phyloP scores from a whole-genome alignment of 23 red algal genomes.

The Gracilaria caudata region DNA sequence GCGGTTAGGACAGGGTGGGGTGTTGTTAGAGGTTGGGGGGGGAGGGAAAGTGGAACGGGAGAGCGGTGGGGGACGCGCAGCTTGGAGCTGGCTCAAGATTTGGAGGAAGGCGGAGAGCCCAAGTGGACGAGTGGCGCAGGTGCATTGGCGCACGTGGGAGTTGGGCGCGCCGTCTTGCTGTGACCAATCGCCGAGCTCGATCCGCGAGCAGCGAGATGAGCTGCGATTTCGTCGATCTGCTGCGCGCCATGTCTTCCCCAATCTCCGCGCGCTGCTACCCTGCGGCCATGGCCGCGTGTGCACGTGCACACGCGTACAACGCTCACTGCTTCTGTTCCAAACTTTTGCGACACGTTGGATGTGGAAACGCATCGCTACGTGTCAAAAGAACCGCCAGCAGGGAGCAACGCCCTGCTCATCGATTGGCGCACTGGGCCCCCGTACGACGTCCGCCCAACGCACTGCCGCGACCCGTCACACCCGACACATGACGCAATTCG shows the following conservation, averaged over 20 bases:
- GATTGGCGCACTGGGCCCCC: too few species aligned
- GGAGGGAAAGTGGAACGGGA: background rate
- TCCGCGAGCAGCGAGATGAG: constrained; percentile 32
- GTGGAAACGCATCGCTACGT: background rate
- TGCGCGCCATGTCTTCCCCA: background rate
- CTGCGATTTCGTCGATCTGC: constrained; percentile 31
- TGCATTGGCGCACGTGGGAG: constrained; percentile 6
- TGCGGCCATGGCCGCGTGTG: background rate
- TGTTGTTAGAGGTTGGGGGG: background rate
- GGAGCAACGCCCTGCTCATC: too few species aligned
- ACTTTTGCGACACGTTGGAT: background rate
- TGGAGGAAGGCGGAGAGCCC: background rate
- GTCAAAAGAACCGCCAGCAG: too few species aligned
- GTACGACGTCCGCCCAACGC: too few species aligned
- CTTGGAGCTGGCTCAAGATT: background rate
- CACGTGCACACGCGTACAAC: too few species aligned
- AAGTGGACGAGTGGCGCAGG: constrained; percentile 29
- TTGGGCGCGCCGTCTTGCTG: background rate
- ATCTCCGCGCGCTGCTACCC: background rate
- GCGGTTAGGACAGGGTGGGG: background rate
- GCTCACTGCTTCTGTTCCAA: too few species aligned
- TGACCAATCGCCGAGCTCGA: constrained; percentile 32
- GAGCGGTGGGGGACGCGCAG: background rate
- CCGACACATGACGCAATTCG: too few species aligned
- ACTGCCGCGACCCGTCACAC: too few species aligned